Conservation (phyloP, 805 yeast species). For the Wickerhamiella bombiphila region DNA sequence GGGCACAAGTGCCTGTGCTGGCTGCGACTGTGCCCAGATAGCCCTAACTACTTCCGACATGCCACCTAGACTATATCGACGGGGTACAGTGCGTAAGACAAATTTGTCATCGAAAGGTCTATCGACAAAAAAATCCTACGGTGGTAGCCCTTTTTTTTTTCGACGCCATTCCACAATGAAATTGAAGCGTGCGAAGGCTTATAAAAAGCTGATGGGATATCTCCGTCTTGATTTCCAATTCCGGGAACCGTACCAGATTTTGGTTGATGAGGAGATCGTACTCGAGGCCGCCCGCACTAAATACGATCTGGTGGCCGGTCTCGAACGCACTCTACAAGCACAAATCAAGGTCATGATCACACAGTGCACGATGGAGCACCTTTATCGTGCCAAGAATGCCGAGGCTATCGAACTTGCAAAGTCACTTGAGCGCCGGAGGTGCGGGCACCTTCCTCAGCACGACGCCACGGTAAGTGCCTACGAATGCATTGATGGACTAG, state of each 20-base stretch:
- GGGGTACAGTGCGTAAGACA: no score
- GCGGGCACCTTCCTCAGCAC: constrained; percentile 46
- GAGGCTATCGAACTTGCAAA: constrained; percentile 58
- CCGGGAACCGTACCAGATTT: constrained; percentile 83
- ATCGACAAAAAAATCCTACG: no score
- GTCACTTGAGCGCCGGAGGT: constrained; percentile 76
- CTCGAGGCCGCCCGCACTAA: constrained; percentile 49
- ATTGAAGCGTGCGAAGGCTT: constrained; percentile 89
- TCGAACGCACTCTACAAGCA: constrained; percentile 68
- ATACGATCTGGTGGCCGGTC: constrained; percentile 68
- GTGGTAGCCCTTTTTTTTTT: no score
- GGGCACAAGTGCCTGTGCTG: constrained; percentile 17
- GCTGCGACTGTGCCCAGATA: constrained; percentile 8
- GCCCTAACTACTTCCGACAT: background rate
- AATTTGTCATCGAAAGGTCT: no score
- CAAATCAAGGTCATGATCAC: constrained; percentile 83
- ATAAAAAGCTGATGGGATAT: constrained; percentile 82
- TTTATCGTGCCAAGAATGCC: constrained; percentile 59
- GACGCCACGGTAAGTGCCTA: constrained; percentile 33
- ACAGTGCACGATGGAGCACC: constrained; percentile 83
- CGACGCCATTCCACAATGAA: constrained; percentile 62
- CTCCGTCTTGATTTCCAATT: constrained; percentile 78
- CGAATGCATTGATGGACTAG: constrained; percentile 58
- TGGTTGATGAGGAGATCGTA: constrained; percentile 71
- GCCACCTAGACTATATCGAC: no score